Conservation (phyloP, 2,329 filamentous ascomycete genomes). For the Chlorencoelia australis region DNA sequence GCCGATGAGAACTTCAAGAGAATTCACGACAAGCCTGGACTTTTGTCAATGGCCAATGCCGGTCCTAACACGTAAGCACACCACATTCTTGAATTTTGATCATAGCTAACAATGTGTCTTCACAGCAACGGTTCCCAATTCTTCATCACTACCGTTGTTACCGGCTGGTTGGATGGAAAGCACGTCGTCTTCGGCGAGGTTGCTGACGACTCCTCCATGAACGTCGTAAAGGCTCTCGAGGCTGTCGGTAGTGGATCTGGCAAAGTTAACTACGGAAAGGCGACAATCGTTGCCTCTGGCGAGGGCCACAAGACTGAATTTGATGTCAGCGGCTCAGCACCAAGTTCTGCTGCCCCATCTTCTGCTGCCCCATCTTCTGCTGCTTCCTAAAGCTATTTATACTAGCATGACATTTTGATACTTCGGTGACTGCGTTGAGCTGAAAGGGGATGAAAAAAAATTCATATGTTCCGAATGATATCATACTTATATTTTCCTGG, state of each 20-base stretch:
- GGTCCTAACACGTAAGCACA: slow-evolving; percentile 79
- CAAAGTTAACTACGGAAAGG: slow-evolving; percentile 43
- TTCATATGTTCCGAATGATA: too few relatives aligned
- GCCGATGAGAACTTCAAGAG: slow-evolving; percentile 81
- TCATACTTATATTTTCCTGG: too few relatives aligned
- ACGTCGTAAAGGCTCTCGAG: slow-evolving; percentile 51
- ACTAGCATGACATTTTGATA: too few relatives aligned
- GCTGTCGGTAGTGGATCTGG: slow-evolving; percentile 47
- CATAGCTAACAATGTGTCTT: slow-evolving; percentile 46
- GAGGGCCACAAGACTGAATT: too few relatives aligned
- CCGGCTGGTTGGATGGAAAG: slow-evolving; percentile 89
- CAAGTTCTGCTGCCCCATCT: too few relatives aligned
- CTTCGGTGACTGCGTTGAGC: too few relatives aligned
- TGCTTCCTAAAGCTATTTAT: too few relatives aligned
- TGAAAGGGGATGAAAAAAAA: too few relatives aligned
- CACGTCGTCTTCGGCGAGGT: slow-evolving; percentile 90
- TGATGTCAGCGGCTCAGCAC: too few relatives aligned
- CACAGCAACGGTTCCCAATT: slow-evolving; percentile 94
- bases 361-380: too few relatives aligned
- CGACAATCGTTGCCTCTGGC: slow-evolving; percentile 48
- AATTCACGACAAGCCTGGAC: slow-evolving; percentile 64
- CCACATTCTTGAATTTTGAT: slow-evolving; percentile 46
- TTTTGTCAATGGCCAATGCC: slow-evolving; percentile 92
- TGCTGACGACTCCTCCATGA: slow-evolving; percentile 30
- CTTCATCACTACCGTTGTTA: slow-evolving; percentile 94